Percentiles rank a stretch among this genome's conserved stretches.
phyloP scores from a whole-genome alignment of 2,329 filamentous ascomycete species.

The Cadophora malorum region DNA sequence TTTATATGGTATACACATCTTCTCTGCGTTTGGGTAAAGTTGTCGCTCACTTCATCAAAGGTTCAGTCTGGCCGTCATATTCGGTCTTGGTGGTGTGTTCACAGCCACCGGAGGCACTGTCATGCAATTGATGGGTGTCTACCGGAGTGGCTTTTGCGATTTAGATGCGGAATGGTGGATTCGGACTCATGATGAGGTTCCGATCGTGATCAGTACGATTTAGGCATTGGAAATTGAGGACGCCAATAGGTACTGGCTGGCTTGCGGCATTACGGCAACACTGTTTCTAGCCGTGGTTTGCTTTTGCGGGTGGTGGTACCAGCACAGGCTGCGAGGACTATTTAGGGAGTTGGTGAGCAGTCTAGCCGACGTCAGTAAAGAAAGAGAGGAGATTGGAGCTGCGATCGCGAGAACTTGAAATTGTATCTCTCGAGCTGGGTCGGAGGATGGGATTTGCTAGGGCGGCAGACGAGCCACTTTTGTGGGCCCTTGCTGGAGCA shows the following conservation, averaged over 20 bases:
- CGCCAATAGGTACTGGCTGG: conserved; percentile 27
- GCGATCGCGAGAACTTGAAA: neutral
- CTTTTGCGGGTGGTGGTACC: conserved; percentile 33
- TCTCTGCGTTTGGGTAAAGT: neutral
- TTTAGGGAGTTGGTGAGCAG: conserved; percentile 15
- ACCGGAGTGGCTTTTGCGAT: conserved; percentile 26
- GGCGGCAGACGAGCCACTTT: neutral
- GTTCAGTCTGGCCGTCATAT: conserved; percentile 14
- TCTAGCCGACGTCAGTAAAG: neutral
- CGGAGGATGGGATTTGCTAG: neutral
- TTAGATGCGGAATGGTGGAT: conserved; percentile 22
- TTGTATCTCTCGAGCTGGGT: neutral
- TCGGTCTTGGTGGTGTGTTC: conserved; percentile 20
- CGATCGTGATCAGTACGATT: conserved; percentile 13
- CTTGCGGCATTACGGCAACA: conserved; percentile 24
- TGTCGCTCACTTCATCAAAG: neutral
- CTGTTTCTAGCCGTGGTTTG: conserved; percentile 28
- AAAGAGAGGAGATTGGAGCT: conserved; percentile 1
- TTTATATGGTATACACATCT: neutral
- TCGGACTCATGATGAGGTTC: neutral
- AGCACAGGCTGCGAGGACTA: conserved; percentile 20
- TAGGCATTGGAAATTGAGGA: conserved; percentile 15
- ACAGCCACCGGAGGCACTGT: conserved; percentile 27
- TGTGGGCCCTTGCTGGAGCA: too few species aligned
- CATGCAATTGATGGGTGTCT: conserved; percentile 30